Evolutionary conservation across 2,329 filamentous ascomycete species (phyloP).

Genomic region (Sclerotinia borealis): DNA sequence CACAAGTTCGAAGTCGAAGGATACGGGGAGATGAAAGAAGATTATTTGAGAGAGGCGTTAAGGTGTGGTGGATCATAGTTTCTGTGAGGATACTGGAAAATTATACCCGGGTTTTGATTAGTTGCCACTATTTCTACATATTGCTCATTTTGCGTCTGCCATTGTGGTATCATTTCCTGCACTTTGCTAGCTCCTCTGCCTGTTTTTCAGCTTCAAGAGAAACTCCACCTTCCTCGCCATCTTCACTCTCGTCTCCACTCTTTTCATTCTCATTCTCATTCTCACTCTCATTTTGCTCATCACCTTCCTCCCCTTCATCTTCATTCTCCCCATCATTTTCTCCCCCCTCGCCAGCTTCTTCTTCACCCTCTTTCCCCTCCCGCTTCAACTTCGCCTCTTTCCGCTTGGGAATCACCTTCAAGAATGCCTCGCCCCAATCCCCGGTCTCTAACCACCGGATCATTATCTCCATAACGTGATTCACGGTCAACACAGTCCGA

Average conservation of each 20-base stretch:
- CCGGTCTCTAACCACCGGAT: conserved; percentile 82
- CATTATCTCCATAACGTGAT: conserved; percentile 97
- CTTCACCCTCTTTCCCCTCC: conserved; percentile 24
- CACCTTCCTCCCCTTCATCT: conserved; percentile 3
- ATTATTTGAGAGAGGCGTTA: not conserved
- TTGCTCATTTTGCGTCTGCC: not conserved
- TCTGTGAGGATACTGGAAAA: conserved; percentile 3
- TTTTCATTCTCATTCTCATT: not conserved
- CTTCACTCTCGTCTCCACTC: not conserved
- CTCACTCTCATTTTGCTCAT: not conserved
- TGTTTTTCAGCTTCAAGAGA: not conserved
- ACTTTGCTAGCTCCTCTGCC: not conserved
- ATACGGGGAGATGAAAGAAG: not conserved
- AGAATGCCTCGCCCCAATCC: conserved; percentile 87
- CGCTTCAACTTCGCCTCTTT: conserved; percentile 69
- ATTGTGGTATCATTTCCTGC: not conserved
- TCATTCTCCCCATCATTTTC: conserved; percentile 21
- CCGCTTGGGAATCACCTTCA: conserved; percentile 80
- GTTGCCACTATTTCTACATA: not conserved
- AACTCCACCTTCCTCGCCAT: conserved; percentile 2
- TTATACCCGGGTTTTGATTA: conserved; percentile 7
- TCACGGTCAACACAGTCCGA: conserved; percentile 81
- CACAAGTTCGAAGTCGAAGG: no score
- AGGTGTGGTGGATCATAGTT: not conserved
- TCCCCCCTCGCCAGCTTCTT: conserved; percentile 25